Conservation (phyloP, 768 basidiomycete species). For the Daedalea quercina region DNA sequence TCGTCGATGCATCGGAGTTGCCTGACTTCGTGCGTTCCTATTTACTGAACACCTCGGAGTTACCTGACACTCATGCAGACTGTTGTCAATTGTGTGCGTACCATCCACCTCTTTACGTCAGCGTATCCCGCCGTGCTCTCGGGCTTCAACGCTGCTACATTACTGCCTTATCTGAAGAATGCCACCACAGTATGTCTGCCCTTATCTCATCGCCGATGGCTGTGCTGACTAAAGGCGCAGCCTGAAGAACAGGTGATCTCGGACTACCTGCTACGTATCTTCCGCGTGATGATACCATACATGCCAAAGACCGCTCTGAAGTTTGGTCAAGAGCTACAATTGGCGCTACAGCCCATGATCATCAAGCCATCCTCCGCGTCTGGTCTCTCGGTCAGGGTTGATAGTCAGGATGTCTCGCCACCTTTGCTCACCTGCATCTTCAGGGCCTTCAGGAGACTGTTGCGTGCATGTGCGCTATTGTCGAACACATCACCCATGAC, state of each 20-base stretch:
- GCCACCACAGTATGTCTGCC: conserved; percentile 54
- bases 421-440: background rate
- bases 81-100: conserved; percentile 76
- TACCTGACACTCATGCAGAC: conserved; percentile 41
- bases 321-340: conserved; percentile 83
- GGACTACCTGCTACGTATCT: conserved; percentile 86
- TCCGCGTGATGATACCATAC: conserved; percentile 74
- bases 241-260: conserved; percentile 76
- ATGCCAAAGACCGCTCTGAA: conserved; percentile 88
- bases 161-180: conserved; percentile 88
- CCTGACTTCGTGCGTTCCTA: conserved; percentile 60
- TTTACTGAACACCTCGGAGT: background rate
- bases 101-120: conserved; percentile 75
- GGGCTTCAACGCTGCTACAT: conserved; percentile 71
- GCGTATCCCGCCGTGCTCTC: conserved; percentile 85
- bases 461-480: conserved; percentile 84
- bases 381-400: conserved; percentile 49
- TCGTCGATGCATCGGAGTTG: conserved; percentile 81
- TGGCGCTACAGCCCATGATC: conserved; percentile 84
- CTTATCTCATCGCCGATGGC: background rate
- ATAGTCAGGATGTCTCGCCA: background rate
- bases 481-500: conserved; percentile 83
- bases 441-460: conserved; percentile 89
- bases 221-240: conserved; percentile 30
- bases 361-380: conserved; percentile 70